Conservation (phyloP, 345 rosid genomes). For the Excoecaria cochinchinensis region DNA sequence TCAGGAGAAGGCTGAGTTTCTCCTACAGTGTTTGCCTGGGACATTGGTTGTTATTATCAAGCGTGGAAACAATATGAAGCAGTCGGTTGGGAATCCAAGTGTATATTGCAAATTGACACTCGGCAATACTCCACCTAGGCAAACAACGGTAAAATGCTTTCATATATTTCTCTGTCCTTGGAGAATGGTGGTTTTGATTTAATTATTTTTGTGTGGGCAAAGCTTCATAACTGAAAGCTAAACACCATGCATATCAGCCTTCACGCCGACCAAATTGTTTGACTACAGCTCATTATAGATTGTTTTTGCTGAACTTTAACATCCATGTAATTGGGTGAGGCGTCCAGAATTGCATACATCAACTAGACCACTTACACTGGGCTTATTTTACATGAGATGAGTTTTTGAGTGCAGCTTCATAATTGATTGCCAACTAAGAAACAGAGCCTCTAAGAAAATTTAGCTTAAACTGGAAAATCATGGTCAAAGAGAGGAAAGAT, state of each 20-base stretch:
- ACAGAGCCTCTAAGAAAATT: not conserved
- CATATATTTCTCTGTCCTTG: not conserved
- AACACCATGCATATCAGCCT: not conserved
- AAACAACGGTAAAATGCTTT: conserved; percentile 60
- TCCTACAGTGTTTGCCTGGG: conserved; percentile 97
- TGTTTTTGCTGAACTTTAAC: not conserved
- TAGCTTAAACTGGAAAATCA: not conserved
- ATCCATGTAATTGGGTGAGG: not conserved
- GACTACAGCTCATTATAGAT: not conserved
- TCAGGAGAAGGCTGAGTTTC: conserved; percentile 97
- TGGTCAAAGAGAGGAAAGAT: not conserved
- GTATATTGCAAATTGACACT: conserved; percentile 91
- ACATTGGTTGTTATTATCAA: conserved; percentile 86
- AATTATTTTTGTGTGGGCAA: not conserved
- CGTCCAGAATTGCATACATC: not conserved
- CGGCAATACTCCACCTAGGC: conserved; percentile 81
- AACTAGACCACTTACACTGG: not conserved
- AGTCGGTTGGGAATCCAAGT: conserved; percentile 98
- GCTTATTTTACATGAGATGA: not conserved
- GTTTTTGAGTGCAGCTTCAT: not conserved
- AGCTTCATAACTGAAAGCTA: not conserved
- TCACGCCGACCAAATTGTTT: not conserved
- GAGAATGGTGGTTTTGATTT: not conserved
- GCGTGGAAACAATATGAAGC: conserved; percentile 98
- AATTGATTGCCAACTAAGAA: not conserved